Evolutionary conservation across 1,139 yeast species (phyloP).

Genomic region (Blastobotrys ciferrii): DNA sequence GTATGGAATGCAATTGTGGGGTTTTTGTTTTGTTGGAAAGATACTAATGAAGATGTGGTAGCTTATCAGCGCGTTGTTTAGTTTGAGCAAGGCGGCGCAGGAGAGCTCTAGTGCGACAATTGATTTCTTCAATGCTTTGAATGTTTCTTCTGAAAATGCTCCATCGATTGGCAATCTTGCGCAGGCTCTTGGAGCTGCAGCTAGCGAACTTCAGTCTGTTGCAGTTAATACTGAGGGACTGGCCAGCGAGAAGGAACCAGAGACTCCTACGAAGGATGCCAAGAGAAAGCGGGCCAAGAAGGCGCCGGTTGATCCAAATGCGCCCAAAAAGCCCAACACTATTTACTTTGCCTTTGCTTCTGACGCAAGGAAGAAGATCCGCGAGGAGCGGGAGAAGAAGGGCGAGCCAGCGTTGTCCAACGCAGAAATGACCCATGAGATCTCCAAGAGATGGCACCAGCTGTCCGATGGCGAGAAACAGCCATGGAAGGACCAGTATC

Average conservation of each 20-base stretch:
- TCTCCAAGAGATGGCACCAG: slow-evolving; percentile 75
- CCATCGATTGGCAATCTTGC: slow-evolving; percentile 3
- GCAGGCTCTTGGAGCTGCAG: slow-evolving; percentile 28
- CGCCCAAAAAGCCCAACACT: slow-evolving; percentile 63
- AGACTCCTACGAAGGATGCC: slow-evolving; percentile 23
- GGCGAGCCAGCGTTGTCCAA: slow-evolving; percentile 66
- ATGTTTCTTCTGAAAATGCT: slow-evolving; percentile 31
- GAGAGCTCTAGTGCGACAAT: slow-evolving; percentile 78
- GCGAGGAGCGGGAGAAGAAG: slow-evolving; percentile 59
- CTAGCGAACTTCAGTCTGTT: slow-evolving; percentile 18
- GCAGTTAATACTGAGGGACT: slow-evolving; percentile 8
- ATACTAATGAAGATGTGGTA: too few relatives aligned
- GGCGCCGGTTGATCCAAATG: slow-evolving; percentile 46
- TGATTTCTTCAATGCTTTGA: slow-evolving; percentile 57
- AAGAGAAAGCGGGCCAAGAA: slow-evolving; percentile 52
- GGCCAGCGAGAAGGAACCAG: slow-evolving; percentile 1
- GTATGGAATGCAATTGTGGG: too few relatives aligned
- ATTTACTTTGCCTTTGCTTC: slow-evolving; percentile 76
- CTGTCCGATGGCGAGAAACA: slow-evolving; percentile 65
- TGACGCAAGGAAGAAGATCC: slow-evolving; percentile 40
- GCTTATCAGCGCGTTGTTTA: slow-evolving; percentile 74
- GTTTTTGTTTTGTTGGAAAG: too few relatives aligned
- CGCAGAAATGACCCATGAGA: slow-evolving; percentile 72
- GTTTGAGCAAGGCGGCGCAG: slow-evolving; percentile 75
- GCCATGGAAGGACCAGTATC: slow-evolving; percentile 74